Base-by-base conservation (phyloP, 2,329 filamentous ascomycete species). In the Zymoseptoria crescenta region DNA sequence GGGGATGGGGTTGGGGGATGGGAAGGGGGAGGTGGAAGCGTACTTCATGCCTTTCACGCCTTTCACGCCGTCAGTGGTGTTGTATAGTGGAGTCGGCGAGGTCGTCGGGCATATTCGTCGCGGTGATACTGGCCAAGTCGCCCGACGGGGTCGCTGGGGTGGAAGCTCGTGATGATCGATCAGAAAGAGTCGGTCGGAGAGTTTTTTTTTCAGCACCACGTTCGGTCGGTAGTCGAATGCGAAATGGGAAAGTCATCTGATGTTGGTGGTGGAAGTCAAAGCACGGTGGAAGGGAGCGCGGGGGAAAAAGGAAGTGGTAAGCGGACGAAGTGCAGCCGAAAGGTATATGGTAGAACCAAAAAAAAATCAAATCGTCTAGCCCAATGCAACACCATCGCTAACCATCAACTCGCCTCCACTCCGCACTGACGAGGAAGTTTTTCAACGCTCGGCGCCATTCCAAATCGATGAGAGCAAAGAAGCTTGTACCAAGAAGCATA, bases 71-170 rank as follows among this genome's bases (percentile, higher is more conserved):
- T 48, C 58, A 13, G 63, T 60, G 53, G 59, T 65, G 4, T 45
- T 67, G n/a, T 70, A 69, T 52, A 68, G 69, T 9, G 69, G 68
- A 9, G 60, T 66, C 13, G 65, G 67, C 10, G 41, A 61, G 30
- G 65, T 65, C 16, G 66, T 68, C 48, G 58, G 62, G 19, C n/a
- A 69, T 69, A 28, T 57, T 69, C 10, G 52, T 65, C 10, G 54
- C 68, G 20, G 50, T 67, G 1, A 45, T 68, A 1, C 45, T 65
- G 8, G 63, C 62, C 10, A 52, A 52, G 48, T 49, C 16, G 20
- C 41, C 58, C 1, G 55, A 35, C n/a, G 55, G 35, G 48, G 54
- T 50, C n/a, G 7, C 53, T 54, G 19, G 65, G n/a, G n/a, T n/a
- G 61, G 9, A 62, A 57, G 24, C 52, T 67, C 48, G 50, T 65